Conservation (phyloP, 1,284 basidiomycete species). For the Mycocalia duriaeana region DNA sequence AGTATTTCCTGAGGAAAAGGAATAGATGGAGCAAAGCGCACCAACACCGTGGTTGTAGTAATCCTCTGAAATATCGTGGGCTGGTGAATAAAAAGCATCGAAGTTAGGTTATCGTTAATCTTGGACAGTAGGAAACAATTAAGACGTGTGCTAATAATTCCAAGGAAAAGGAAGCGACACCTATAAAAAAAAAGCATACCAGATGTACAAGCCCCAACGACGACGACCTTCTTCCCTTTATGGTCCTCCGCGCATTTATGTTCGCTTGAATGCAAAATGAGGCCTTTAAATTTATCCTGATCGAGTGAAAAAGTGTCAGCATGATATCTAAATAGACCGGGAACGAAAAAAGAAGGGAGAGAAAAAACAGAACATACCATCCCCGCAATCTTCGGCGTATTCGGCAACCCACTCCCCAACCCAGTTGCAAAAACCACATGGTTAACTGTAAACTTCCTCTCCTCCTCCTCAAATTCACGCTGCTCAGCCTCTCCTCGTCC, state of each 20-base stretch:
- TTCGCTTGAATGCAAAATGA: slow-evolving; percentile 49
- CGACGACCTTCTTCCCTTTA: slow-evolving; percentile 52
- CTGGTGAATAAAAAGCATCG: slow-evolving; percentile 14
- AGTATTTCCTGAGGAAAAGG: not conserved
- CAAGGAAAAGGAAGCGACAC: not conserved
- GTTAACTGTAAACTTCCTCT: slow-evolving; percentile 46
- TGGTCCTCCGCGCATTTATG: slow-evolving; percentile 47
- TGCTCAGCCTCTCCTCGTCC: slow-evolving; percentile 13
- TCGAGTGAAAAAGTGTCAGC: too few species aligned
- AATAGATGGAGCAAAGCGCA: slow-evolving; percentile 8
- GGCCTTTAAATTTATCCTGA: slow-evolving; percentile 50
- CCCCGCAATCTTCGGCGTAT: slow-evolving; percentile 22
- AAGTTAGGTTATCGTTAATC: too few species aligned
- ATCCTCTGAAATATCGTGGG: slow-evolving; percentile 35
- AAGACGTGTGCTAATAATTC: not conserved
- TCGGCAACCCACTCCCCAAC: slow-evolving; percentile 12
- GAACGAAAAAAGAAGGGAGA: not conserved
- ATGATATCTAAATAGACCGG: too few species aligned
- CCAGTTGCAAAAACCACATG: slow-evolving; percentile 58
- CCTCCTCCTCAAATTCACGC: slow-evolving; percentile 28
- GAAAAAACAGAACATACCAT: slow-evolving; percentile 14
- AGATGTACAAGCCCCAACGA: slow-evolving; percentile 59
- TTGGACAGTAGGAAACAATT: too few species aligned
- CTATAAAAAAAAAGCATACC: slow-evolving; percentile 28
- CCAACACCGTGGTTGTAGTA: slow-evolving; percentile 34